These are phyloP conservation scores for Arthrobotrys sphaeroides DNA, from an alignment of 2,329 filamentous ascomycete species.

Conservation along the genomic window DNA sequence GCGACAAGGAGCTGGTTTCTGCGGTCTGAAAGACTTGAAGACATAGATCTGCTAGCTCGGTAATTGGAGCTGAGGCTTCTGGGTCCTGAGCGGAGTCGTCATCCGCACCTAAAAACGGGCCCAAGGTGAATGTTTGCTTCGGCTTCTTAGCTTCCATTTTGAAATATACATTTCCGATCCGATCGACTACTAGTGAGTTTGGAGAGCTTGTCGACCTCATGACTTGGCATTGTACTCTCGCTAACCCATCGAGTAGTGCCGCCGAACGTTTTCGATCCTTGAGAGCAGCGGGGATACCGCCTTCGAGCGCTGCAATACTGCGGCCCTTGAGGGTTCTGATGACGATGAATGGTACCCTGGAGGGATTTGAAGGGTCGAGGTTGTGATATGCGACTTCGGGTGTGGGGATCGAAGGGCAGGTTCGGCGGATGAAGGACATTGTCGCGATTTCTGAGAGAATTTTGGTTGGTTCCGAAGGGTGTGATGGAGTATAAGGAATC, in stretches of 20 bases:
- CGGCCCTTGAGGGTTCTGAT: constrained; percentile 31
- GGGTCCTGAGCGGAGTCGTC: constrained; percentile 35
- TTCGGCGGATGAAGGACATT: constrained; percentile 41
- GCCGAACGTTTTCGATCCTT: constrained; percentile 40
- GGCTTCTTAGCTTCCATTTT: constrained; percentile 41
- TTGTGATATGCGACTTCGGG: constrained; percentile 45
- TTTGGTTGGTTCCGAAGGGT: constrained; percentile 20
- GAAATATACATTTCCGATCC: constrained; percentile 46
- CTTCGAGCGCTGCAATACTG: constrained; percentile 16
- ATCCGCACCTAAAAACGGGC: constrained; percentile 30
- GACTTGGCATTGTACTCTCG: constrained; percentile 32
- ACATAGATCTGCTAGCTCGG: constrained; percentile 37
- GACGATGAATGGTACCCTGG: constrained; percentile 38
- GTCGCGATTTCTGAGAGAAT: constrained; percentile 47
- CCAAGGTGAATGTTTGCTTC: constrained; percentile 35
- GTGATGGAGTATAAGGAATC: constrained; percentile 20
- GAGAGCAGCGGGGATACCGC: constrained; percentile 20
- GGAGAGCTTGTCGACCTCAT: constrained; percentile 25
- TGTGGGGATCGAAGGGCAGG: constrained; percentile 30
- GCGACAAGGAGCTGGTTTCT: constrained; percentile 14
- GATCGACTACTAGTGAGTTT: constrained; percentile 21
- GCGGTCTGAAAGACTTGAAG: constrained; percentile 44
- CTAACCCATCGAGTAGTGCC: constrained; percentile 26
- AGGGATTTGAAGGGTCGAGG: constrained; percentile 33
- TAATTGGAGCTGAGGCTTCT: constrained; percentile 26